These are phyloP conservation scores for Saturnispora dispora DNA, from an alignment of 805 yeast species.

Conservation along the genomic window DNA sequence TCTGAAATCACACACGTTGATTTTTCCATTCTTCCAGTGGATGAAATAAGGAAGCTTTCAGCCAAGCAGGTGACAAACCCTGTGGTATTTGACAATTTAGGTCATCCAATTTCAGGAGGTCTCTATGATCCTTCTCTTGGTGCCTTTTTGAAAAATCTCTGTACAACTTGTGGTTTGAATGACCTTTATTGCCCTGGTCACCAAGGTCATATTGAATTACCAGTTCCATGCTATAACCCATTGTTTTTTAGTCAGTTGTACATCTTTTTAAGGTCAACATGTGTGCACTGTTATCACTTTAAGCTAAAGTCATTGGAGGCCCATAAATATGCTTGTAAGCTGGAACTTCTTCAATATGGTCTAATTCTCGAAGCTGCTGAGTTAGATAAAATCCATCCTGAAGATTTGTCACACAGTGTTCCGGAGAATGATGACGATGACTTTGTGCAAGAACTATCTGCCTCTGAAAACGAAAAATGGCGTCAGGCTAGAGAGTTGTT, in stretches of 20 bases:
- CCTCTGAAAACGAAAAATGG: conserved; percentile 17
- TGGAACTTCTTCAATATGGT: conserved; percentile 80
- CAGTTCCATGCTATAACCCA: conserved; percentile 93
- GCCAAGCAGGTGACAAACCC: conserved; percentile 96
- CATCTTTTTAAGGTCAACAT: conserved; percentile 70
- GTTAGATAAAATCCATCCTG: conserved; percentile 50
- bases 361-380: conserved; percentile 68
- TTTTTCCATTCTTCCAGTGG: conserved; percentile 73
- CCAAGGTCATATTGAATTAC: conserved; percentile 95
- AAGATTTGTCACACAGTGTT: conserved; percentile 33
- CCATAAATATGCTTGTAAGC: conserved; percentile 69
- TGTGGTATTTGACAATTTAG: conserved; percentile 88
- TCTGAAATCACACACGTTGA: conserved; percentile 89
- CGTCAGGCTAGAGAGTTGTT: conserved; percentile 54
- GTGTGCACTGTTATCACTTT: conserved; percentile 87
- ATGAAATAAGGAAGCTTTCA: conserved; percentile 76
- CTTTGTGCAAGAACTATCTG: conserved; percentile 18
- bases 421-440: conserved; percentile 35
- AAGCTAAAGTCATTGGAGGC: conserved; percentile 59
- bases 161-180: conserved; percentile 94
- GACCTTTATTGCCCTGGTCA: conserved; percentile 96
- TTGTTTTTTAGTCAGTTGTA: conserved; percentile 87
- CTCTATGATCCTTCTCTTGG: conserved; percentile 92
- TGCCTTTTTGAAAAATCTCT: conserved; percentile 78
- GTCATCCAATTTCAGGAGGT: conserved; percentile 93